Conservation (phyloP, 164 flowering plant species). For the Berberis vulgaris region DNA sequence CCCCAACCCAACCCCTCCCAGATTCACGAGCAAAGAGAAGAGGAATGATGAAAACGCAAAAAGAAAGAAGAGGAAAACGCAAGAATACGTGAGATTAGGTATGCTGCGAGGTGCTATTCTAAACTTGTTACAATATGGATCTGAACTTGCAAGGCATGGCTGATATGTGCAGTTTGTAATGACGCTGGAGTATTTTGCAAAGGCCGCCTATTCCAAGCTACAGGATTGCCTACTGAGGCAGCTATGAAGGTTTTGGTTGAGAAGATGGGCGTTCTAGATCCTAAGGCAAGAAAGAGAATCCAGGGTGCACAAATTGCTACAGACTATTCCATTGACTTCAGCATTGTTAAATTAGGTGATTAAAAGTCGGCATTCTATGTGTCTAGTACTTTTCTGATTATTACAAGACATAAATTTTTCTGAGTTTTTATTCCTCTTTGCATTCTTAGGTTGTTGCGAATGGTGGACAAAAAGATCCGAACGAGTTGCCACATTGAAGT, state of each 20-base stretch:
- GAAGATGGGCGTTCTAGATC: neutral
- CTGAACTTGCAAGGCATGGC: neutral
- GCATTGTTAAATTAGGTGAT: neutral
- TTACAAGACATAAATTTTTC: too few species aligned
- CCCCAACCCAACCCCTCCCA: too few species aligned
- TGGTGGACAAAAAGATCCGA: slow-evolving; percentile 72
- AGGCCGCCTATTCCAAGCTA: neutral
- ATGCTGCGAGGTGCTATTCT: neutral
- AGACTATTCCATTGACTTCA: neutral
- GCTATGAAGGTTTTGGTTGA: neutral
- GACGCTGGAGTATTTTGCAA: neutral
- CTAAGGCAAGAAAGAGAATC: neutral
- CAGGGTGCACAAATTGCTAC: neutral
- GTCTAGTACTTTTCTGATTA: too few species aligned
- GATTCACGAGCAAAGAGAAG: too few species aligned
- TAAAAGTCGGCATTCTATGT: too few species aligned
- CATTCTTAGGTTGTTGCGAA: slow-evolving; percentile 62
- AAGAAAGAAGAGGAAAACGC: too few species aligned
- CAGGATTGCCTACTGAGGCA: neutral
- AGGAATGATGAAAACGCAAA: too few species aligned
- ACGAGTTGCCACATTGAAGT: slow-evolving; percentile 71
- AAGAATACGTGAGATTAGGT: too few species aligned
- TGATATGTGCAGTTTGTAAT: neutral
- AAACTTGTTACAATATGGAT: neutral
- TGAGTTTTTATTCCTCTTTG: too few species aligned